A percentile compares a stretch with the other conserved stretches of the same genome.
Evolutionary conservation across 768 basidiomycete genomes (phyloP).

Genomic region (Termitomyces sp.): DNA sequence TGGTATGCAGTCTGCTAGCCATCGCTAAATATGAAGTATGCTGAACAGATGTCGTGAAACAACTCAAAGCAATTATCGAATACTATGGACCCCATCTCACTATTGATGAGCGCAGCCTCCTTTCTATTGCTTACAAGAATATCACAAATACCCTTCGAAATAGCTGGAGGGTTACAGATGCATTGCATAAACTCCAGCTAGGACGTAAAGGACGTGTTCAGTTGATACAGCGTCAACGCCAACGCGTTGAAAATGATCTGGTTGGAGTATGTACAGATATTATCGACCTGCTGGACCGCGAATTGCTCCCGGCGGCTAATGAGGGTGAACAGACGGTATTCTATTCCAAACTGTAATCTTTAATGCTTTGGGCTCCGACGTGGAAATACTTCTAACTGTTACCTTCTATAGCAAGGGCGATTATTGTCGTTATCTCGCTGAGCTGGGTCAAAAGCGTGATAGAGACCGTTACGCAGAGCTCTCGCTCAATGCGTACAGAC

Average conservation of each 20-base stretch:
- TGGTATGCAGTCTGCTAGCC: background rate
- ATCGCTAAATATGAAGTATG: background rate
- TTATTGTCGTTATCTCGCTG: slow-evolving; percentile 88
- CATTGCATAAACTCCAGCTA: slow-evolving; percentile 64
- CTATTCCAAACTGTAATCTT: slow-evolving; percentile 78
- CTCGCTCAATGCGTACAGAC: slow-evolving; percentile 81
- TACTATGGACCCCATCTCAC: slow-evolving; percentile 64
- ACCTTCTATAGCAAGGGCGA: slow-evolving; percentile 47
- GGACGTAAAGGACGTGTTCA: slow-evolving; percentile 41
- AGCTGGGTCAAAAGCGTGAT: slow-evolving; percentile 70
- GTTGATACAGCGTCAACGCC: slow-evolving; percentile 68
- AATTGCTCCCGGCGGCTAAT: slow-evolving; percentile 42
- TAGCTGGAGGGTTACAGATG: slow-evolving; percentile 79
- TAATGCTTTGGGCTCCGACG: background rate
- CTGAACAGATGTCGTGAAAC: slow-evolving; percentile 60
- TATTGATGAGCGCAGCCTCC: slow-evolving; percentile 82
- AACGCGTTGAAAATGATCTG: slow-evolving; percentile 73
- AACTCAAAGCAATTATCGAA: slow-evolving; percentile 72
- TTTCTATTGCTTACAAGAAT: slow-evolving; percentile 90
- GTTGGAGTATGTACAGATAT: slow-evolving; percentile 76
- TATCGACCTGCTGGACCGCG: slow-evolving; percentile 58
- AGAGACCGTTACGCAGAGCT: slow-evolving; percentile 64
- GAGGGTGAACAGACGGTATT: slow-evolving; percentile 83
- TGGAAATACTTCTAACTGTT: background rate
- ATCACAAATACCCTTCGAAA: slow-evolving; percentile 77